Base-by-base conservation (phyloP, 352 stramenopile species). In the Pythium graminicola region DNA sequence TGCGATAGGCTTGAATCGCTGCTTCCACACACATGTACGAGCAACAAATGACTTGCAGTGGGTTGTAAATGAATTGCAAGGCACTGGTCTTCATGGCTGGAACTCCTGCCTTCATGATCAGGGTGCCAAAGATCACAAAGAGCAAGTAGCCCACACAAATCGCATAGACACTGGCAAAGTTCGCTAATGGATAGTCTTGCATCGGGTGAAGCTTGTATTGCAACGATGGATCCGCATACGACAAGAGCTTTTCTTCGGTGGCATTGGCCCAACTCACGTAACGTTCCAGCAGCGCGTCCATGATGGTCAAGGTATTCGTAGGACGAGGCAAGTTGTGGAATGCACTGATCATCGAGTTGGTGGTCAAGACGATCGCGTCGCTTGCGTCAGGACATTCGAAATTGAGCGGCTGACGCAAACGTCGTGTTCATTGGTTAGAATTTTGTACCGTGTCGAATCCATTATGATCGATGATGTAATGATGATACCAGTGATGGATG, bases 41-140 rank as follows among this genome's bases (percentile, higher is more conserved):
- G 70, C 93, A 98, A 7, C 97, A 64, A 62, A 98, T 86, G 44
- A 98, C 95, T 70, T 98, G 94, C 13, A 96, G 85, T 38, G 96
- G 88, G 75, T 98, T 98, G 89, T 98, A 98, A 16, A 97, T 27
- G 66, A 98, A 98, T 68, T 97, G 95, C 54, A 98, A 67, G 14
- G 62, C 56, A 27, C 61, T 76, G 19, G 80, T 90, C 60, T 92
- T 91, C 57, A 91, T 74, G 31, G 67, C 71, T 9, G 77, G 77
- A 40, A 89, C 63, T 22, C 53, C 26, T n/a, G 74, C 54, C 64
- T 85, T 89, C 81, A 92, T 93, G n/a, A 88, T 47, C 9, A 80
- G 29, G 43, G 75, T 79, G 46, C 81, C 81, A 29, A 89, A 49
- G 32, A 89, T 54, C 27, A 92, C 75, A 48, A 89, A 86, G 28